Evolutionary conservation across 371 early-diverging fungal genomes (phyloP), one percentile per base, ranked within the genome.

Genomic region (Mortierella sp.): DNA sequence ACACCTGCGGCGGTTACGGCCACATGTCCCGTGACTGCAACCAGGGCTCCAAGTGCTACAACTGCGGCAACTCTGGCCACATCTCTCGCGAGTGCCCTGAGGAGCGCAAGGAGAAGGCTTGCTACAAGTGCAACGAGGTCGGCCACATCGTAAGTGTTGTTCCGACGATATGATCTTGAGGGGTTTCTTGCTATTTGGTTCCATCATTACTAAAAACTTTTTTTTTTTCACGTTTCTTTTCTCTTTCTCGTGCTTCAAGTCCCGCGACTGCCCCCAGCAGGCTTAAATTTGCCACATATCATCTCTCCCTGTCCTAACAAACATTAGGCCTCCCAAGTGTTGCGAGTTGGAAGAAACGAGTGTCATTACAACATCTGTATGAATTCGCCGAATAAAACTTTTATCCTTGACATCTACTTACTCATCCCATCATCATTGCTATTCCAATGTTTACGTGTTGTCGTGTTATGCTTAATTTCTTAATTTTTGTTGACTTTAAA

Each of bases 1-100:
- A 88, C 83, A 86, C 78, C 85, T 90, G 89, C 84, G 89, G 90
- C 76, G 87, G 88, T 68, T 40, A 64, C 70, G 90, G 90, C 47
- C 79, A 75, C 75, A 72, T 78, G 75, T 73, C 85, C 57, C 81
- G 84, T 26, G 88, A 88, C 70, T 84, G 83, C 58, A 68, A 68
- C 72, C 77, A 81, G 61, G 86, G 84, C 52, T 77, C 83, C 81
- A 91, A 91, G 87, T 92, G 92, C 86, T 92, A 90, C 83, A 92
- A 91, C 89, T 92, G 92, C 72, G 90, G 90, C 28, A 60, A 70
- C 43, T 55, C 77, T 49, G 87, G 87, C 64, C 87, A 87, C 73
- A 85, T 85, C 39, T 77, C 85, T 45, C 68, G 81, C 45, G 84
- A 85, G 45, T 89, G 92, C 85, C 52, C 87, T 63, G 88, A 88